A percentile compares a stretch with the other conserved stretches of the same genome.
phyloP scores from a whole-genome alignment of 208 protist genomes.

The Leishmania gerbilli region DNA sequence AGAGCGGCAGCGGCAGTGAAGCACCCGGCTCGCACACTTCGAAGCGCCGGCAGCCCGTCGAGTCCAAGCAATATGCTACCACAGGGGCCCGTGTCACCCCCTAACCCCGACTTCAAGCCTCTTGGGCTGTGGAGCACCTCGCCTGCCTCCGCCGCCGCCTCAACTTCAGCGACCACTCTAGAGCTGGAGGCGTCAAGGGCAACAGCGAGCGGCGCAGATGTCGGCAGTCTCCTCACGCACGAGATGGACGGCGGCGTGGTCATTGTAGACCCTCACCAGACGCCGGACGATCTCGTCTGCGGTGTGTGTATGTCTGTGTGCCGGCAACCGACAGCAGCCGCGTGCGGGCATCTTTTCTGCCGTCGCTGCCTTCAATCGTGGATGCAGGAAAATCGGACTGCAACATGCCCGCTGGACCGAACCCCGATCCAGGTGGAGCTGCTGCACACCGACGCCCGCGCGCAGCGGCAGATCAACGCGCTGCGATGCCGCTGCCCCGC shows the following conservation, averaged over 20 bases:
- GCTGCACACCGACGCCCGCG: slow-evolving; percentile 14
- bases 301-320: slow-evolving; percentile 20
- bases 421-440: slow-evolving; percentile 3
- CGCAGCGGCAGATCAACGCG: slow-evolving; percentile 21
- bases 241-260: slow-evolving; percentile 13
- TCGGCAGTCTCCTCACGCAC: slow-evolving; percentile 14
- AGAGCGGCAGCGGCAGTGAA: neutral
- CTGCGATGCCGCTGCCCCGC: slow-evolving; percentile 11
- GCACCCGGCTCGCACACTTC: neutral
- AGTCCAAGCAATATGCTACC: neutral
- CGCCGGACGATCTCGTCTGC: slow-evolving; percentile 13
- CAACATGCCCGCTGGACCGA: slow-evolving; percentile 14
- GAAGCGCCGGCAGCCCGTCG: neutral
- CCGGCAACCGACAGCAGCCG: slow-evolving; percentile 8
- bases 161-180: neutral
- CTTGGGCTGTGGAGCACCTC: slow-evolving; percentile 4
- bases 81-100: neutral
- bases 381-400: slow-evolving; percentile 2
- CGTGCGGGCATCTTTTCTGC: slow-evolving; percentile 18
- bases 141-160: neutral
- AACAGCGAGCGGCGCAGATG: neutral
- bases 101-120: neutral
- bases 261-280: slow-evolving; percentile 2
- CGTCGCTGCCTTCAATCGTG: slow-evolving; percentile 15
- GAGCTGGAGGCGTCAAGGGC: neutral